phyloP scores from a whole-genome alignment of 2,329 filamentous ascomycete genomes.

The Aspergillus japonicus region DNA sequence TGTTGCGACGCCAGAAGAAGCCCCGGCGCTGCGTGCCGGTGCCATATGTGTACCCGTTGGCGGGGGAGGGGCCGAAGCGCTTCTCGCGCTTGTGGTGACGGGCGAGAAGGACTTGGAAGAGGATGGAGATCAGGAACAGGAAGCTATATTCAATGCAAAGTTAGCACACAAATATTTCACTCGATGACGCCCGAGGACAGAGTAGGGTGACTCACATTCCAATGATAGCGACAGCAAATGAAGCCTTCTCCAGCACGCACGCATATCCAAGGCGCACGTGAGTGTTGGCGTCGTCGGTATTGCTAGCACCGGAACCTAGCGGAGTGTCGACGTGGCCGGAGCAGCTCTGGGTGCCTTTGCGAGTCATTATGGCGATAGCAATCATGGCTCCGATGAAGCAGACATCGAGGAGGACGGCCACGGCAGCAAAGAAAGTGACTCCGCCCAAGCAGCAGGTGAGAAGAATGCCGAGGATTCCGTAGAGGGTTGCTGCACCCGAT shows the following conservation, averaged over 20 bases:
- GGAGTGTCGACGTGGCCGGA: conserved; percentile 63
- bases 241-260: conserved; percentile 74
- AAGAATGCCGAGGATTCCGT: conserved; percentile 69
- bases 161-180: background rate
- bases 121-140: conserved; percentile 72
- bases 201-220: conserved; percentile 59
- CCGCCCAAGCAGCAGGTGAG: conserved; percentile 79
- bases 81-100: conserved; percentile 73
- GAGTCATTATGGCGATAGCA: conserved; percentile 75
- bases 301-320: conserved; percentile 63
- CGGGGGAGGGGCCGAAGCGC: conserved; percentile 64
- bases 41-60: conserved; percentile 67
- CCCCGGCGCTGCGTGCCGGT: conserved; percentile 35
- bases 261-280: conserved; percentile 55
- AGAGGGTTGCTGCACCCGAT: conserved; percentile 70
- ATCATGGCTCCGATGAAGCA: conserved; percentile 75
- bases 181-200: background rate
- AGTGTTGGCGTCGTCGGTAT: conserved; percentile 47
- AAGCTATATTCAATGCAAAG: conserved; percentile 47
- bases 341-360: conserved; percentile 67
- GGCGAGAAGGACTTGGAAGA: conserved; percentile 66
- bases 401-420: conserved; percentile 74
- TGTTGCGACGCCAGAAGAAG: conserved; percentile 42
- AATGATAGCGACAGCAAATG: conserved; percentile 74
- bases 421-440: conserved; percentile 66